Conservation (phyloP, 352 stramenopile species). For the Blastocystis sp. region DNA sequence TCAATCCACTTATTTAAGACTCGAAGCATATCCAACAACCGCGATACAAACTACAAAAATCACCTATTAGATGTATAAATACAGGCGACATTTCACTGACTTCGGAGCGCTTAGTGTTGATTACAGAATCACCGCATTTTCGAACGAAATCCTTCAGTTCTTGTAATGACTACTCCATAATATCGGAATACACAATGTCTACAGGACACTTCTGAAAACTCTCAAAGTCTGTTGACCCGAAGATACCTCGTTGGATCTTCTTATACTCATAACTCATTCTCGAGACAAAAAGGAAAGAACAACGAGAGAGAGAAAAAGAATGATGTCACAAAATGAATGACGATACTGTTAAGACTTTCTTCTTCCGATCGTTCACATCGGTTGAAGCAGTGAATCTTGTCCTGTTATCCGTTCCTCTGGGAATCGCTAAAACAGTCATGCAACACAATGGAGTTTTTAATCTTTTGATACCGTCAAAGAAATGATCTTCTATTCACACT, state of each 20-base stretch:
- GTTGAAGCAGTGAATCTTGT: background rate
- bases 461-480: background rate
- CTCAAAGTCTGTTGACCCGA: slow-evolving; percentile 34
- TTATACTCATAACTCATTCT: background rate
- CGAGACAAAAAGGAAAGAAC: background rate
- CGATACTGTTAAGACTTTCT: background rate
- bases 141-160: slow-evolving; percentile 57
- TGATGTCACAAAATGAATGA: background rate
- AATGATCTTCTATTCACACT: background rate
- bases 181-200: background rate
- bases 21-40: slow-evolving; percentile 65
- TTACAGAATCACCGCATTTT: slow-evolving; percentile 54
- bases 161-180: slow-evolving; percentile 5
- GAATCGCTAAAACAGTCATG: background rate
- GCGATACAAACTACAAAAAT: background rate
- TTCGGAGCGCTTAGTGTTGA: slow-evolving; percentile 57
- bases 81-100: slow-evolving; percentile 29
- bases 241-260: slow-evolving; percentile 55
- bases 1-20: slow-evolving; percentile 77
- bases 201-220: slow-evolving; percentile 58
- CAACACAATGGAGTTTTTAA: background rate
- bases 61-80: background rate
- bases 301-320: background rate
- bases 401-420: background rate
- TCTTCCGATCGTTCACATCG: background rate